phyloP scores from a whole-genome alignment of 2,329 filamentous ascomycete species.

The Monosporascus ibericus region DNA sequence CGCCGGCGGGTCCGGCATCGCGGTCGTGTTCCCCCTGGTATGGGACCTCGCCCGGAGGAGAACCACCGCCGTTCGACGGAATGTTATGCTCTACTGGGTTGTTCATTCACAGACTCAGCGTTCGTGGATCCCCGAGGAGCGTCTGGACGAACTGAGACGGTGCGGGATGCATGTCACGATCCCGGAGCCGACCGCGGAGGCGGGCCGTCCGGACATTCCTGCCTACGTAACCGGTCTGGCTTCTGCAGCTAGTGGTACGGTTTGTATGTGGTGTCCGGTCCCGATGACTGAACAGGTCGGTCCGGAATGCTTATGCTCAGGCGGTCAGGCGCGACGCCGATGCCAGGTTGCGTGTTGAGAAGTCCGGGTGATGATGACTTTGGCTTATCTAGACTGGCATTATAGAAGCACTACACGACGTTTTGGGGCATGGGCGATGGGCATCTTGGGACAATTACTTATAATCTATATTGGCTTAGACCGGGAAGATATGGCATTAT shows the following conservation, averaged over 20 bases:
- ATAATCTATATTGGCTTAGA: too few relatives aligned
- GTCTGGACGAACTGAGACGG: constrained; percentile 41
- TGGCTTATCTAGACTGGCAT: not conserved
- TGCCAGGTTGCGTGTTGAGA: constrained; percentile 54
- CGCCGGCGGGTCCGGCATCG: constrained; percentile 60
- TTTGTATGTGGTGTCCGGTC: constrained; percentile 48
- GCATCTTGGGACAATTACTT: too few relatives aligned
- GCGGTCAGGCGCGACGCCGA: constrained; percentile 41
- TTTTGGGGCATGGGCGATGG: not conserved
- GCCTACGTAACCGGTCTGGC: constrained; percentile 34
- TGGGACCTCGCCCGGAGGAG: constrained; percentile 37
- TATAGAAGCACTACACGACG: too few relatives aligned
- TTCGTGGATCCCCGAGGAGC: constrained; percentile 45
- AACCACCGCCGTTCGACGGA: constrained; percentile 7
- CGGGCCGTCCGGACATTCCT: constrained; percentile 47
- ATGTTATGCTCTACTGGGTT: constrained; percentile 53
- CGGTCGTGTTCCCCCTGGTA: constrained; percentile 55
- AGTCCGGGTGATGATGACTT: constrained; percentile 55
- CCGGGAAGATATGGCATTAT: too few relatives aligned
- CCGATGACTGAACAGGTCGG: constrained; percentile 54
- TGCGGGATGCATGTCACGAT: constrained; percentile 47
- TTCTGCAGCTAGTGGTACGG: constrained; percentile 13
- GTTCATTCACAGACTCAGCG: constrained; percentile 46
- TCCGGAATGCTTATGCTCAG: constrained; percentile 51
- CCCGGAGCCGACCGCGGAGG: constrained; percentile 46